phyloP scores from a whole-genome alignment of 106 monocot species.

The Dioscorea dumetorum region DNA sequence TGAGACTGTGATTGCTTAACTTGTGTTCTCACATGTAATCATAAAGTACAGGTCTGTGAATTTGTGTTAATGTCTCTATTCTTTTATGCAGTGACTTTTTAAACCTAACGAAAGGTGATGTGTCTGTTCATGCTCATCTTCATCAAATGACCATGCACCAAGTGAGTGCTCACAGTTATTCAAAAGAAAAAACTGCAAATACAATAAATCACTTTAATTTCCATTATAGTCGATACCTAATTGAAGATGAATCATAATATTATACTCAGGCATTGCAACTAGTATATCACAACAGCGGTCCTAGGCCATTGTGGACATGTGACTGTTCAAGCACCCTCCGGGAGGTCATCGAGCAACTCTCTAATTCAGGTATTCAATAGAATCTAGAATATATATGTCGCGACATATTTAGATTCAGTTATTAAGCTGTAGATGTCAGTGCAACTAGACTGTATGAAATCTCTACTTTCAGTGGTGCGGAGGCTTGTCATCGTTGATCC shows the following conservation, averaged over 20 bases:
- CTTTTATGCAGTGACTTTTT: constrained; percentile 28
- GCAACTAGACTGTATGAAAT: not conserved
- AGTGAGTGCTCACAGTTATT: constrained; percentile 7
- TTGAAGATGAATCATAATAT: too few species aligned
- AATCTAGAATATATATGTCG: not conserved
- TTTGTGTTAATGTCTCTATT: not conserved
- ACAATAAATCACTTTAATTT: too few species aligned
- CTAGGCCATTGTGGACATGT: constrained; percentile 16
- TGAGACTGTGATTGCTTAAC: too few species aligned
- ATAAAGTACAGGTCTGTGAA: not conserved
- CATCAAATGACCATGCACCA: constrained; percentile 21
- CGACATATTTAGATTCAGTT: too few species aligned
- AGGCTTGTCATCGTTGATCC: constrained; percentile 14
- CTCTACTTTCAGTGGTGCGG: constrained; percentile 12
- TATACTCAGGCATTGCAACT: constrained; percentile 16
- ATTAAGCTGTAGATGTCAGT: not conserved
- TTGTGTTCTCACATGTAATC: too few species aligned
- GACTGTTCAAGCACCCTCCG: constrained; percentile 9
- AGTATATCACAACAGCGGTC: constrained; percentile 6
- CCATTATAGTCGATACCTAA: not conserved
- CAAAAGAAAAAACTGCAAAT: too few species aligned
- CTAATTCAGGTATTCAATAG: constrained; percentile 17
- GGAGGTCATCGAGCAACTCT: constrained; percentile 20
- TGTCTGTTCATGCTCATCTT: constrained; percentile 19
- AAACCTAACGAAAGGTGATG: constrained; percentile 17